Percentiles rank a stretch among this genome's conserved stretches.
Evolutionary conservation across 495 filamentous ascomycete genomes (phyloP).

Genomic region (Podospora tetraspora): DNA sequence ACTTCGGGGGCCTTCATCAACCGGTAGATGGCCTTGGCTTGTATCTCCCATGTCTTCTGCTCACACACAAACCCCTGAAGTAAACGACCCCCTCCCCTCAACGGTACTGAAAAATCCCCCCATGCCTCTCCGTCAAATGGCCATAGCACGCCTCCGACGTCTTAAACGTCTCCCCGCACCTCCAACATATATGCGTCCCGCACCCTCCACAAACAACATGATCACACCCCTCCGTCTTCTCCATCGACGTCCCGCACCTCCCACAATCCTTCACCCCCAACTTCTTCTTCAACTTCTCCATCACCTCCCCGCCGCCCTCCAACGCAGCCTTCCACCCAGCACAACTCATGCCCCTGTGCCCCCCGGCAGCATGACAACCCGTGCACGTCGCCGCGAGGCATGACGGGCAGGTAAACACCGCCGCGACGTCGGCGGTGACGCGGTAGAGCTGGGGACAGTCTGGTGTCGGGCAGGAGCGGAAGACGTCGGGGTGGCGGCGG

Average conservation of each 20-base stretch:
- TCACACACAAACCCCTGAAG: neutral
- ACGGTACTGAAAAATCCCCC: constrained; percentile 5
- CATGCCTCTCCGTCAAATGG: constrained; percentile 14
- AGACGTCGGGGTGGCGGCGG: constrained; percentile 26
- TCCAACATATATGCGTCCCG: constrained; percentile 27
- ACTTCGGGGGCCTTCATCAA: no score
- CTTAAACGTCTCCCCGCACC: constrained; percentile 20
- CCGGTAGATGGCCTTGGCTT: no score
- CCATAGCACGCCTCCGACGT: constrained; percentile 8
- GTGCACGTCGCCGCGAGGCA: constrained; percentile 39
- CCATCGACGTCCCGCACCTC: constrained; percentile 19
- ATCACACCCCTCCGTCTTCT: constrained; percentile 27
- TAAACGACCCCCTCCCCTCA: neutral
- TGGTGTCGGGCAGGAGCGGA: constrained; percentile 38
- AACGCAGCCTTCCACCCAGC: constrained; percentile 29
- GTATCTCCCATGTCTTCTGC: neutral
- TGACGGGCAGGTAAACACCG: constrained; percentile 30
- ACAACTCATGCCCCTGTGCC: constrained; percentile 36
- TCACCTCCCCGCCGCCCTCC: constrained; percentile 25
- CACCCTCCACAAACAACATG: constrained; percentile 27
- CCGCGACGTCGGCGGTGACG: neutral
- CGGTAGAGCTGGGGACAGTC: constrained; percentile 43
- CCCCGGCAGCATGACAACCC: constrained; percentile 25
- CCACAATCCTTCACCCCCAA: constrained; percentile 28
- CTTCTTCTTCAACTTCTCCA: constrained; percentile 25